Evolutionary conservation across 2,329 filamentous ascomycete genomes (phyloP).

Genomic region (Claviceps spartinae): DNA sequence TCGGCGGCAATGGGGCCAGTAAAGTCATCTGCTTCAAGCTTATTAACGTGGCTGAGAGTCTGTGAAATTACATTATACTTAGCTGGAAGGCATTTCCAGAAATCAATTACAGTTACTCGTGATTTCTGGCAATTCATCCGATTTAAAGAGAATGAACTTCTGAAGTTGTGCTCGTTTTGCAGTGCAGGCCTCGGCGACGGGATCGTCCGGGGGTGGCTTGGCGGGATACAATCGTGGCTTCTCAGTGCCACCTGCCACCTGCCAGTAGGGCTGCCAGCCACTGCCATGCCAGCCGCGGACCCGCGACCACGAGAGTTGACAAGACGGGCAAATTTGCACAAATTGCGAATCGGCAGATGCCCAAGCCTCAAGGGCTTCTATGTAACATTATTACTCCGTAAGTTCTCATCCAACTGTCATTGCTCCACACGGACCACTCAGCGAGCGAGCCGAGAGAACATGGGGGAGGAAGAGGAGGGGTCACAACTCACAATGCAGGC

Average conservation of each 20-base stretch:
- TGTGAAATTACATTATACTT: no score
- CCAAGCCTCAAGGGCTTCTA: not conserved
- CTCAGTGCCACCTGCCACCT: not conserved
- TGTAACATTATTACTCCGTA: no score
- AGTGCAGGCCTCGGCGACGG: no score
- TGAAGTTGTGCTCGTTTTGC: no score
- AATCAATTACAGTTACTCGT: no score
- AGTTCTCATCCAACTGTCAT: not conserved
- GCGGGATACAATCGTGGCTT: not conserved
- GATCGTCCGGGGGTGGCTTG: no score
- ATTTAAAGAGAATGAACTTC: no score
- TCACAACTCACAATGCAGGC: not conserved
- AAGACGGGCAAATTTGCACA: no score
- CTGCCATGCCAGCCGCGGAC: not conserved
- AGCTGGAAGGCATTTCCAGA: no score
- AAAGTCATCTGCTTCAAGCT: no score
- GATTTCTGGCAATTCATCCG: no score
- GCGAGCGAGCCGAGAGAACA: not conserved
- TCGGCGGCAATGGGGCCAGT: not conserved
- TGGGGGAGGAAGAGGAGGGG: not conserved
- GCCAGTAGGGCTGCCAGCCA: slow-evolving; percentile 1
- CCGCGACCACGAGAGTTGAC: not conserved
- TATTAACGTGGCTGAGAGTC: no score
- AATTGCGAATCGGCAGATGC: not conserved
- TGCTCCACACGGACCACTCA: slow-evolving; percentile 5